Percentiles rank a stretch among this genome's conserved stretches.
Evolutionary conservation across 768 basidiomycete species (phyloP).

Genomic region (Rhodotorula babjevae): DNA sequence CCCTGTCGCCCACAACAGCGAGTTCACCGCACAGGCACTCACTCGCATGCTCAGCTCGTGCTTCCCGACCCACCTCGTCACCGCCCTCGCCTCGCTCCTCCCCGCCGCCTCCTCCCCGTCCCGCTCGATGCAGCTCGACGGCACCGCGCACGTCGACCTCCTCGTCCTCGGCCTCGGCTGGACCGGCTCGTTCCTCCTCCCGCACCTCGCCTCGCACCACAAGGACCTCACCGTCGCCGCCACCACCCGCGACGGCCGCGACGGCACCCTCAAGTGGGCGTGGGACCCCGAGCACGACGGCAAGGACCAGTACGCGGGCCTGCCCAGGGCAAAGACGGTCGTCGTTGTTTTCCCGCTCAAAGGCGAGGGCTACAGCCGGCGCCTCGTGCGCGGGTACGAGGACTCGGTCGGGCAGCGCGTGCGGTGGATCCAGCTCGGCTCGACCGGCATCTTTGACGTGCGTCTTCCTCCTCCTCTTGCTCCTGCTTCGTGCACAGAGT

Average conservation of each 20-base stretch:
- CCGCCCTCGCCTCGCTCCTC: not conserved
- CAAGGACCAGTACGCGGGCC: slow-evolving; percentile 50
- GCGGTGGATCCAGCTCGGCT: slow-evolving; percentile 61
- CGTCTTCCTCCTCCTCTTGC: slow-evolving; percentile 37
- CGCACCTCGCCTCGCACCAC: slow-evolving; percentile 50
- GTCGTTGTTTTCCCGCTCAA: slow-evolving; percentile 50
- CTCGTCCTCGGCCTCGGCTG: slow-evolving; percentile 66
- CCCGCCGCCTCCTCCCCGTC: not conserved
- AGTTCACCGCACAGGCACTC: not conserved
- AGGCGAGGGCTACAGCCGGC: slow-evolving; percentile 51
- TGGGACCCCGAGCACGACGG: slow-evolving; percentile 57
- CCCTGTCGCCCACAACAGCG: not conserved
- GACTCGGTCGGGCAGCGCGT: slow-evolving; percentile 47
- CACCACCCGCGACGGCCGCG: slow-evolving; percentile 57
- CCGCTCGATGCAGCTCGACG: not conserved
- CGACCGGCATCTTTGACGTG: slow-evolving; percentile 62
- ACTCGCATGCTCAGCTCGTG: not conserved
- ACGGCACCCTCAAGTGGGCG: slow-evolving; percentile 55
- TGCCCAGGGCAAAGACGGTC: slow-evolving; percentile 58
- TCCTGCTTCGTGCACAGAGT: not conserved
- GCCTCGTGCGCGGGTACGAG: slow-evolving; percentile 54
- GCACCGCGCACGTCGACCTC: slow-evolving; percentile 50
- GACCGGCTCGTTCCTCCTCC: slow-evolving; percentile 60
- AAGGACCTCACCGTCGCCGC: slow-evolving; percentile 41
- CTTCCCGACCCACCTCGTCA: not conserved